phyloP scores from a whole-genome alignment of 495 filamentous ascomycete genomes.

The Lentithecium fluviatile region DNA sequence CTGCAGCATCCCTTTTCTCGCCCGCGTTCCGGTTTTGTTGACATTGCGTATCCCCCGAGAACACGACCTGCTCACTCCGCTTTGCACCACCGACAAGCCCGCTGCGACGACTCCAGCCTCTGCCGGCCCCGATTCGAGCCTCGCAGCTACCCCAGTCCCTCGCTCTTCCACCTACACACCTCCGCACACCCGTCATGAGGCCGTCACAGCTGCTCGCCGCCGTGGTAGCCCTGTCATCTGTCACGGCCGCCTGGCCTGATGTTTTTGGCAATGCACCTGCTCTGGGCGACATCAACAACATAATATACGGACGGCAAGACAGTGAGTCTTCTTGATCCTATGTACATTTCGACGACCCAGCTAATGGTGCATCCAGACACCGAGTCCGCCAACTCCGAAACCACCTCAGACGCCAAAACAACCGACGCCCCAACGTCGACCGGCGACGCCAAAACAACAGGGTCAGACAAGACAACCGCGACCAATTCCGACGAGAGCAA shows the following conservation, averaged over 20 bases:
- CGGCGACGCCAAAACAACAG: not conserved
- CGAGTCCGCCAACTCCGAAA: slow-evolving; percentile 1
- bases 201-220: slow-evolving; percentile 37
- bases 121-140: not conserved
- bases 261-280: slow-evolving; percentile 32
- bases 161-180: not conserved
- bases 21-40: slow-evolving; percentile 1
- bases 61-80: not conserved
- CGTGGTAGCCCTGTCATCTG: slow-evolving; percentile 38
- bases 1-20: not conserved
- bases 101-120: not conserved
- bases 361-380: slow-evolving; percentile 1
- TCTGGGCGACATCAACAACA: slow-evolving; percentile 26
- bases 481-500: slow-evolving; percentile 12
- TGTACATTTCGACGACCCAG: not conserved
- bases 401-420: not conserved
- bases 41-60: not conserved
- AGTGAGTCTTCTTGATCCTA: slow-evolving; percentile 2
- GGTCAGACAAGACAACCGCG: not conserved
- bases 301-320: slow-evolving; percentile 35
- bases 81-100: not conserved
- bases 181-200: slow-evolving; percentile 35
- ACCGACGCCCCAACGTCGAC: slow-evolving; percentile 5
- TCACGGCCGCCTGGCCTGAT: slow-evolving; percentile 35
- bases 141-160: not conserved